Conservation (phyloP, 2,329 filamentous ascomycete species). For the Fusarium subglutinans region DNA sequence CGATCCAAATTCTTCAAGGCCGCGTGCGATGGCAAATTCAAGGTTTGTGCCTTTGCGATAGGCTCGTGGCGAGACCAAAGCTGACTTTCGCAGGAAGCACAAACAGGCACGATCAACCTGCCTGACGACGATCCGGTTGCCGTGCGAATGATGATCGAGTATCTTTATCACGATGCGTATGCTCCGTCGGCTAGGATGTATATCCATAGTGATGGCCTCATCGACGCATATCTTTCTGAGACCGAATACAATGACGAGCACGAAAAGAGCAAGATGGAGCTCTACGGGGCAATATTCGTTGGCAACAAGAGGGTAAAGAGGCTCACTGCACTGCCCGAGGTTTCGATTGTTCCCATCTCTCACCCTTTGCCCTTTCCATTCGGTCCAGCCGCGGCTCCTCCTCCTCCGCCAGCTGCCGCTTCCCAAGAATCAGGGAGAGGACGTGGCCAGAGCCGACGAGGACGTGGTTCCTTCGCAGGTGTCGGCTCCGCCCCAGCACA, state of each 20-base stretch:
- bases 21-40: background rate
- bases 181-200: no score
- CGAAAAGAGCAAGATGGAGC: background rate
- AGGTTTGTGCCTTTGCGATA: background rate
- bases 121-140: constrained; percentile 1
- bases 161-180: constrained; percentile 13
- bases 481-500: accelerated
- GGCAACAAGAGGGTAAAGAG: background rate
- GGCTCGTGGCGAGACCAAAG: background rate
- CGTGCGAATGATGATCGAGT: constrained; percentile 6
- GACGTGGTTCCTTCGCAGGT: accelerated
- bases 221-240: accelerated
- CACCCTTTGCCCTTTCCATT: accelerated
- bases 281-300: accelerated
- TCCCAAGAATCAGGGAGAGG: background rate
- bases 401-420: accelerated
- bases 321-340: accelerated
- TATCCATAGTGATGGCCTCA: no score
- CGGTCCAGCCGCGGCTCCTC: accelerated
- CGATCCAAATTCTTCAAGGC: constrained; percentile 6
- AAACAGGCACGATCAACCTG: background rate
- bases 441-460: accelerated
- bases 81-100: background rate
- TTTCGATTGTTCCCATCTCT: accelerated
- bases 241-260: no score